Base-by-base conservation (phyloP, 2,329 filamentous ascomycete genomes). In the Colletotrichum lindemuthianum region DNA sequence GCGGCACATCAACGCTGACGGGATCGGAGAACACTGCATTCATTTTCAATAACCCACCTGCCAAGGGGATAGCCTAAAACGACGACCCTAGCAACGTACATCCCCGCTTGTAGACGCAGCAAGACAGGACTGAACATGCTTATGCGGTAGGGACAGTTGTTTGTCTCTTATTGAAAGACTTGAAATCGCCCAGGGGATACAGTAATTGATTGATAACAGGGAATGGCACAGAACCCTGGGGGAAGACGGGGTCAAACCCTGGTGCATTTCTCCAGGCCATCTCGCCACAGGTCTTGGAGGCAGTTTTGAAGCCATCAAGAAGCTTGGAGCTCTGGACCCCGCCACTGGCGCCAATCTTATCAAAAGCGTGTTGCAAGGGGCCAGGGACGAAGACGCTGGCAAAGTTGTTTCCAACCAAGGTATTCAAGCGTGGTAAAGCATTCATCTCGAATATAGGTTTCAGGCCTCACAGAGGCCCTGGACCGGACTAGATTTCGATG, bases 51-150 rank as follows among this genome's bases (percentile, higher is more conserved):
- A 70, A 45, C 15, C 74, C 69, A 2, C 72, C 75, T 2, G 67
- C 70, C 4, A 73, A 74, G 6, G 6, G 82, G 82, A 1, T 86
- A 83, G 82, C 82, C 82, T 1, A 84, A 84, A 70, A 49, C 82
- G 43, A 85, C 84, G 74, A 40, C 83, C 68, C 44, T 13, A 6
- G 10, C 9, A 39, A 81, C 82, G 8, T 61, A 66, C 2, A 56
- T 48, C 3, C 48, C 32, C 11, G 70, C 69, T 11, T 75, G 75
- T 52, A 65, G 68, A 6, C 64, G 67, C 10, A 65, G 68, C 56
- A 75, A 75, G 63, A 55, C 69, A 6, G 72, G 69, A 2, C 67
- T 75, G 47, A 75, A 73, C 64, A 74, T 75, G 72, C 52, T 70
- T 33, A 71, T 73, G 70, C 44, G 54, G 54, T 49, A 57, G 11